Conservation (phyloP, 225 moss, liverwort and hornwort species). For the Sphagnum contortum region DNA sequence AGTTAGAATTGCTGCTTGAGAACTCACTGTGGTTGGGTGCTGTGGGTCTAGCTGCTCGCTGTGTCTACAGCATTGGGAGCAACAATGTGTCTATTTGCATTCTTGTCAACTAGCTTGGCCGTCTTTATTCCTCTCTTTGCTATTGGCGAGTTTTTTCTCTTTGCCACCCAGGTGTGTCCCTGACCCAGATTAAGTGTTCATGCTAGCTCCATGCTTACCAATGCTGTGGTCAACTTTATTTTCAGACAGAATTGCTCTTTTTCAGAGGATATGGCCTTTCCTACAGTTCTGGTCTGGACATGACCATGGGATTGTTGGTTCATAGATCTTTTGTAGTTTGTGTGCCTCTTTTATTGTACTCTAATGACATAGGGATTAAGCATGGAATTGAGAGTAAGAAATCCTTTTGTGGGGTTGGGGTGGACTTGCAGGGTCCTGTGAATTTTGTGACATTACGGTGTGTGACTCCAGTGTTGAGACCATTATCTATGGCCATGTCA, state of each 20-base stretch:
- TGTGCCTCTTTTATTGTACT: no score
- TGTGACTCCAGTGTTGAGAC: slow-evolving; percentile 62
- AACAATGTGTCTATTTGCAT: slow-evolving; percentile 54
- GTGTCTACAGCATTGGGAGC: slow-evolving; percentile 54
- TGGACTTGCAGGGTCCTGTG: slow-evolving; percentile 66
- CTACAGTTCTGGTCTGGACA: no score
- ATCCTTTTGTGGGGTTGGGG: neutral
- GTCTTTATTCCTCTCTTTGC: slow-evolving; percentile 71
- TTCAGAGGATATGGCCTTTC: no score
- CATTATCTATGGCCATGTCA: slow-evolving; percentile 89
- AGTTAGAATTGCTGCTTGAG: no score
- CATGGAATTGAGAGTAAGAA: no score
- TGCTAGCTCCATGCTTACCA: no score
- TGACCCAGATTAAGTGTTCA: no score
- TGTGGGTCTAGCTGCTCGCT: slow-evolving; percentile 44
- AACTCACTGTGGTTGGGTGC: neutral
- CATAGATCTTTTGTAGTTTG: no score
- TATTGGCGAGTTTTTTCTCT: slow-evolving; percentile 78
- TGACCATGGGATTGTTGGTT: no score
- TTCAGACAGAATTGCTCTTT: no score
- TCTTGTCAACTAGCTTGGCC: slow-evolving; percentile 38
- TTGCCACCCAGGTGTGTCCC: slow-evolving; percentile 64
- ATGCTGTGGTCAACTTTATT: no score
- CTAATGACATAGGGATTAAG: no score
- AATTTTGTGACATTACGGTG: slow-evolving; percentile 75